A percentile compares a stretch with the other conserved stretches of the same genome.
phyloP scores from a whole-genome alignment of 1,284 basidiomycete species.

The Earliella scabrosa region DNA sequence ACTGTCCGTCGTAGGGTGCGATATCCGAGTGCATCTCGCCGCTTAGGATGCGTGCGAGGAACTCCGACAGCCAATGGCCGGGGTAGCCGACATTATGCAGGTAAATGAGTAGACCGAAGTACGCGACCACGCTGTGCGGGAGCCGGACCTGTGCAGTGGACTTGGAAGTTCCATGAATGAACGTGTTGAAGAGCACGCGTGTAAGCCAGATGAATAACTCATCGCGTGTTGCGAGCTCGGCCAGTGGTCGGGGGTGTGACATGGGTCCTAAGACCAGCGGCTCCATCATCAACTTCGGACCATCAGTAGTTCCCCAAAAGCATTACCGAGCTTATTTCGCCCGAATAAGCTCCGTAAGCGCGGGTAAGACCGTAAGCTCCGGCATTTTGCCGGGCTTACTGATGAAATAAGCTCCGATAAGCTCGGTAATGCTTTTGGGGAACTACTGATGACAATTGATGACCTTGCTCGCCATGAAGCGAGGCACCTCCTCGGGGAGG shows the following conservation, averaged over 20 bases:
- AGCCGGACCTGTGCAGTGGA: constrained; percentile 37
- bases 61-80: constrained; percentile 41
- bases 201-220: constrained; percentile 43
- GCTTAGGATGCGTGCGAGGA: constrained; percentile 34
- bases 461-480: no score
- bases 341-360: no score
- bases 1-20: constrained; percentile 29
- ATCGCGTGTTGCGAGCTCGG: constrained; percentile 36
- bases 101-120: constrained; percentile 41
- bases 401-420: no score
- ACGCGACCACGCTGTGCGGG: constrained; percentile 42
- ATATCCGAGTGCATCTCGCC: constrained; percentile 34
- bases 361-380: no score
- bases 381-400: no score
- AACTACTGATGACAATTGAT: no score
- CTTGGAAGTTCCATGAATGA: constrained; percentile 35
- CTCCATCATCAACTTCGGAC: no score
- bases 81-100: constrained; percentile 42
- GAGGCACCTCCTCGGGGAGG: constrained; percentile 26
- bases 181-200: constrained; percentile 39
- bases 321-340: no score
- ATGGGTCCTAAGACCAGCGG: constrained; percentile 27
- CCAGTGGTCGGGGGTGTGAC: constrained; percentile 28
- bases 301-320: no score
- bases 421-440: no score